Evolutionary conservation across 2,329 filamentous ascomycete genomes (phyloP), one percentile per base, ranked within the genome.

Genomic region (Erysiphe pulchra): DNA sequence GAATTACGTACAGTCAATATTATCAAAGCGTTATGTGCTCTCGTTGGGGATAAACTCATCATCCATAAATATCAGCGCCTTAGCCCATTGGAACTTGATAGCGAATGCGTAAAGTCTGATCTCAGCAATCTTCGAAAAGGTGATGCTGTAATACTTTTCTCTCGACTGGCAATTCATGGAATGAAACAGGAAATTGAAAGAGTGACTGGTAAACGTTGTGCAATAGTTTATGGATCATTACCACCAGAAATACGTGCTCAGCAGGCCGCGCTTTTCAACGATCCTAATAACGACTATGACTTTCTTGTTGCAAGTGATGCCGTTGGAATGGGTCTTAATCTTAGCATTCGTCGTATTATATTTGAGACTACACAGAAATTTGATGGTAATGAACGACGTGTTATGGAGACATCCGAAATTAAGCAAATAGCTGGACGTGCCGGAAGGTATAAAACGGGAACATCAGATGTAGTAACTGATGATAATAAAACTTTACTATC

Each of bases 371-470:
- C 77, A 2, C 63, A 67, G 48, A 98, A 94, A 59, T 78, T 70
- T 51, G 71, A 85, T 50, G 79, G 79, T 1, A 56, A 52, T 1
- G 61, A 64, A 5, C 66, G 69, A 30, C 65, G 73, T 14, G 62
- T 66, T 4, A 66, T 98, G 20, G 64, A 69, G 0, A 67, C 80
- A 2, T 78, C 85, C 0, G 82, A 94, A 52, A 69, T 94, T 55
- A 94, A 93, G 60, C 90, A 98, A 58, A 98, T 98, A 55, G 90
- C 77, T 44, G 90, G 90, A 16, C 76, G 90, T 52, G 90, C 90
- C 12, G 90, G 90, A 28, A 77, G 90, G 41, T 98, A 77, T 61
- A 76, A 77, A 47, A 77, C 79, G 28, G 82, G 82, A 2, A 65
- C 68, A 28, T 68, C 80, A 55, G 67, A 69, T 28, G 61, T 62